These are phyloP conservation scores for Penicillium sp. DNA, from an alignment of 2,329 filamentous ascomycete genomes.

Conservation along the genomic window DNA sequence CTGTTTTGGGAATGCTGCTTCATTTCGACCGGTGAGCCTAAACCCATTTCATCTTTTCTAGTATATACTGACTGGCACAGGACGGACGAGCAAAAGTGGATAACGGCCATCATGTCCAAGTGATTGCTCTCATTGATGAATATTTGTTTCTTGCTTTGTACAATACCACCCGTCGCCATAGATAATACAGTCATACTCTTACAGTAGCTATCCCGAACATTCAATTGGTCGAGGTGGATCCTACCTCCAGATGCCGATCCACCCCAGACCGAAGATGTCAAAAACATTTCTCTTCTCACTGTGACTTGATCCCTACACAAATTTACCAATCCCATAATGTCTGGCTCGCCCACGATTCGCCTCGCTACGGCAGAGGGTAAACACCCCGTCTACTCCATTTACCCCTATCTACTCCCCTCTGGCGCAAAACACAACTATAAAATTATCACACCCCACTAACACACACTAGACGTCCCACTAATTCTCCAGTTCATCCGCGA, in stretches of 20 bases:
- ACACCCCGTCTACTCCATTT: neutral
- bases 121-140: constrained; percentile 22
- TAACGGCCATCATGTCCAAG: constrained; percentile 62
- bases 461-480: constrained; percentile 63
- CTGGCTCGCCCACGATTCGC: constrained; percentile 36
- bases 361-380: constrained; percentile 41
- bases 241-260: neutral
- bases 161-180: constrained; percentile 13
- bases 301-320: neutral
- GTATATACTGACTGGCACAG: constrained; percentile 34
- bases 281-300: neutral
- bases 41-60: neutral
- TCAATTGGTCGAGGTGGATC: neutral
- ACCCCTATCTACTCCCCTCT: no score
- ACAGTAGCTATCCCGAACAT: neutral
- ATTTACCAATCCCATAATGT: constrained; percentile 21
- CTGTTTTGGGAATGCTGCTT: constrained; percentile 61
- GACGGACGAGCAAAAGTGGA: constrained; percentile 82
- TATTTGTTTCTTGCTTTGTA: constrained; percentile 9
- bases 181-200: constrained; percentile 5
- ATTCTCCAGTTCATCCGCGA: constrained; percentile 80
- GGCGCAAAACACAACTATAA: neutral
- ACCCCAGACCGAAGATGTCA: neutral
- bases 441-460: constrained; percentile 4
- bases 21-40: constrained; percentile 58